A percentile compares a stretch with the other conserved stretches of the same genome.
phyloP scores from a whole-genome alignment of 805 yeast species.

The Metschnikowia kofuensis region DNA sequence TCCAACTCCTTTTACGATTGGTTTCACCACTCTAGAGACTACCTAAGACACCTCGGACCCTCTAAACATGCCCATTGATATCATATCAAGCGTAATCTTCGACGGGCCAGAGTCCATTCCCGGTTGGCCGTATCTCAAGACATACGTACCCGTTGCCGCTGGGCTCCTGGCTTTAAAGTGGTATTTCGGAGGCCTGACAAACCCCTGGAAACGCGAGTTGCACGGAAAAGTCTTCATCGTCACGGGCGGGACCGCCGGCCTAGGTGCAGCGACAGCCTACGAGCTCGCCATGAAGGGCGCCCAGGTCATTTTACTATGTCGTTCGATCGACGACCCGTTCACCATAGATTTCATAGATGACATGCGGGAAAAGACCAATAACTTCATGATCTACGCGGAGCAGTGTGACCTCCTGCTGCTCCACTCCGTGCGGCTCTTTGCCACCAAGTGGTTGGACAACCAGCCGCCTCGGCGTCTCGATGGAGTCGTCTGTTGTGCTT shows the following conservation, averaged over 20 bases:
- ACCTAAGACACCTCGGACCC: no score
- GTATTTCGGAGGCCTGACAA: constrained; percentile 74
- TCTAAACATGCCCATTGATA: constrained; percentile 74
- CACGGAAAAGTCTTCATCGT: constrained; percentile 84
- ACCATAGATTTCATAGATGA: constrained; percentile 75
- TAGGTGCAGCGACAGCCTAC: constrained; percentile 73
- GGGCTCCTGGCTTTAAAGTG: constrained; percentile 50
- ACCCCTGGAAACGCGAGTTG: constrained; percentile 89
- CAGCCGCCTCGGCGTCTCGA: constrained; percentile 88
- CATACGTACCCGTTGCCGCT: constrained; percentile 52
- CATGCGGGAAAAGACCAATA: constrained; percentile 64
- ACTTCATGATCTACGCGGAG: constrained; percentile 84
- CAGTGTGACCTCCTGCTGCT: constrained; percentile 76
- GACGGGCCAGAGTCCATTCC: constrained; percentile 81
- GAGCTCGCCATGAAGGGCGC: constrained; percentile 84
- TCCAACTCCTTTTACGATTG: no score
- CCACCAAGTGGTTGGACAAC: constrained; percentile 91
- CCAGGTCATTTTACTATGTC: constrained; percentile 70
- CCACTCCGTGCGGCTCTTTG: constrained; percentile 79
- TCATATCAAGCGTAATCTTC: constrained; percentile 60
- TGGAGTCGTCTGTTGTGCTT: constrained; percentile 86
- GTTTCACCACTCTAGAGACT: no score
- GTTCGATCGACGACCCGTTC: constrained; percentile 68
- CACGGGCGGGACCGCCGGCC: constrained; percentile 93
- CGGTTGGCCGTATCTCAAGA: constrained; percentile 59